Percentiles rank a stretch among this genome's conserved stretches.
phyloP scores from a whole-genome alignment of 371 early-diverging fungal species.

The Mortierella sp. region DNA sequence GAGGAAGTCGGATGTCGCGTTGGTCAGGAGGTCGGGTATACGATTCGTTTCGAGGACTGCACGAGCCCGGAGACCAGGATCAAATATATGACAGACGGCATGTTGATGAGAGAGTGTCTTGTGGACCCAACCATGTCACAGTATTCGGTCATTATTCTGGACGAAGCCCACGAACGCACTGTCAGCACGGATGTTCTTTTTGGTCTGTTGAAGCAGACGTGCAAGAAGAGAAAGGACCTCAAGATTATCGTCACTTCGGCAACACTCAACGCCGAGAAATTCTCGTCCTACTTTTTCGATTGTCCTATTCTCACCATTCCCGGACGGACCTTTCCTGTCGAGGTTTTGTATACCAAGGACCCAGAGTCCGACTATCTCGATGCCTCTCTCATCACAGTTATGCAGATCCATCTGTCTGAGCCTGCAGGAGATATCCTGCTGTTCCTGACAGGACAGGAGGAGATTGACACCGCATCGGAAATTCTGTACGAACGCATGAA shows the following conservation, averaged over 20 bases:
- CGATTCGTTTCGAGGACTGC: constrained; percentile 98
- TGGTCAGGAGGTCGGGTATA: constrained; percentile 97
- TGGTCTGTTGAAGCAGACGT: constrained; percentile 92
- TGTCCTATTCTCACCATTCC: constrained; percentile 98
- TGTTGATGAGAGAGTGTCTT: constrained; percentile 96
- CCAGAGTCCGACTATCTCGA: constrained; percentile 96
- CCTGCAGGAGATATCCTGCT: constrained; percentile 97
- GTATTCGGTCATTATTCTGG: constrained; percentile 97
- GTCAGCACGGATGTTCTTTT: constrained; percentile 98
- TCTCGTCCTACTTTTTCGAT: constrained; percentile 62
- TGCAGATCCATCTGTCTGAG: constrained; percentile 97
- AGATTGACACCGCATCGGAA: constrained; percentile 95
- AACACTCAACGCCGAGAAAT: constrained; percentile 96
- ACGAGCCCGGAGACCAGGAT: constrained; percentile 94
- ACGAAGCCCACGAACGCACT: constrained; percentile 99
- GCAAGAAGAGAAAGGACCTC: constrained; percentile 86
- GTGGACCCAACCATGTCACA: constrained; percentile 85
- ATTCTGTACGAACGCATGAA: constrained; percentile 95
- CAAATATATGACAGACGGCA: constrained; percentile 99
- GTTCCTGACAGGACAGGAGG: constrained; percentile 99
- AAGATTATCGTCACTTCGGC: constrained; percentile 97
- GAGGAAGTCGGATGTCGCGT: constrained; percentile 97
- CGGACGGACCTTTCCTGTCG: constrained; percentile 96
- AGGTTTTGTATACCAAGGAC: constrained; percentile 93
- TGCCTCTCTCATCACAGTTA: constrained; percentile 91